These are phyloP conservation scores for Debaryomyces robertsiae DNA, from an alignment of 1,139 yeast species.

Conservation along the genomic window DNA sequence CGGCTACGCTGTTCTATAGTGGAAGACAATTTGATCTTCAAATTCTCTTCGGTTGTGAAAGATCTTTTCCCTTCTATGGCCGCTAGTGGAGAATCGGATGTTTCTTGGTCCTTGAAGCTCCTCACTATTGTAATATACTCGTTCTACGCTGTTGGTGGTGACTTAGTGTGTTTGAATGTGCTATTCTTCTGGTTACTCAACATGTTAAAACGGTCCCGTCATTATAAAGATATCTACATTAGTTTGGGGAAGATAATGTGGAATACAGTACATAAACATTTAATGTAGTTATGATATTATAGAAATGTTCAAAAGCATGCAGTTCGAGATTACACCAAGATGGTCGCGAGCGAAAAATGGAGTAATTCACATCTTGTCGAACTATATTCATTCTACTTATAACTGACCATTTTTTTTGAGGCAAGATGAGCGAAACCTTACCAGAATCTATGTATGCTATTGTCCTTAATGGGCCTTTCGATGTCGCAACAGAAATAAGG, in stretches of 20 bases:
- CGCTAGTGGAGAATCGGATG: background rate
- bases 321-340: too few species aligned
- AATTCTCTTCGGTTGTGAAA: slow-evolving; percentile 27
- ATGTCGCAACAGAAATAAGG: slow-evolving; percentile 44
- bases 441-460: slow-evolving; percentile 53
- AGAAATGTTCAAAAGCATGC: slow-evolving; percentile 5
- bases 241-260: slow-evolving; percentile 4
- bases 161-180: slow-evolving; percentile 33
- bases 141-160: slow-evolving; percentile 33
- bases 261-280: slow-evolving; percentile 4
- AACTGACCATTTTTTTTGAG: too few species aligned
- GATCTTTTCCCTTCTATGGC: slow-evolving; percentile 17
- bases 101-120: slow-evolving; percentile 16
- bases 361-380: too few species aligned
- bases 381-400: too few species aligned
- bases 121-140: slow-evolving; percentile 30
- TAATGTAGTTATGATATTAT: slow-evolving; percentile 1
- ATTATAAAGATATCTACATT: slow-evolving; percentile 13
- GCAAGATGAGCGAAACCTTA: slow-evolving; percentile 13
- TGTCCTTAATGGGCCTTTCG: slow-evolving; percentile 53
- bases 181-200: slow-evolving; percentile 14
- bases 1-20: slow-evolving; percentile 4
- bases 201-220: background rate
- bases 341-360: too few species aligned
- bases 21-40: slow-evolving; percentile 29